Percentiles rank a stretch among this genome's conserved stretches.
Evolutionary conservation across 2,329 filamentous ascomycete species (phyloP).

Genomic region (Cercospora brassicicola): DNA sequence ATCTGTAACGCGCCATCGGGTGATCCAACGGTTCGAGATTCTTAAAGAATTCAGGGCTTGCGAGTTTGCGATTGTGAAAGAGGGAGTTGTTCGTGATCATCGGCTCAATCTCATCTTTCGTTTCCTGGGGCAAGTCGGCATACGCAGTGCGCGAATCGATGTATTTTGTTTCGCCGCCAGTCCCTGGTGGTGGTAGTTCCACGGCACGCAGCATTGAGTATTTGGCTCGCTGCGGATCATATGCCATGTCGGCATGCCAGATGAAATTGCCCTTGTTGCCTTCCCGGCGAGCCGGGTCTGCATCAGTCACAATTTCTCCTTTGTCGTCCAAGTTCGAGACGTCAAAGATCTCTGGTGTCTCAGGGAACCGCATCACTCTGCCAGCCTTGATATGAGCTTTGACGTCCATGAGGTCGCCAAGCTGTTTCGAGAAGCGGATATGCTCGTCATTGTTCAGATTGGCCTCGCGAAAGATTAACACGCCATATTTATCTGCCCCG

Average conservation of each 20-base stretch:
- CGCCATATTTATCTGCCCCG: conserved; percentile 49
- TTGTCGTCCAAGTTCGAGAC: conserved; percentile 57
- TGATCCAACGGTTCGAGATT: conserved; percentile 46
- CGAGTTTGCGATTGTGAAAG: conserved; percentile 55
- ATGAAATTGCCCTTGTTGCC: conserved; percentile 42
- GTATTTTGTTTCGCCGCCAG: conserved; percentile 57
- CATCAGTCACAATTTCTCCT: conserved; percentile 44
- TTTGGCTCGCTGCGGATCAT: conserved; percentile 56
- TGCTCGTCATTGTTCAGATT: conserved; percentile 54
- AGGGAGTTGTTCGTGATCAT: conserved; percentile 48
- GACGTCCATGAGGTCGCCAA: conserved; percentile 60
- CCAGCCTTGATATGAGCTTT: conserved; percentile 51
- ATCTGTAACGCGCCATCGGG: conserved; percentile 48
- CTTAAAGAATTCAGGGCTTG: conserved; percentile 51
- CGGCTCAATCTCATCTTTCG: conserved; percentile 34
- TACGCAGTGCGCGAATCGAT: conserved; percentile 56
- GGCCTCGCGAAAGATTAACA: conserved; percentile 55
- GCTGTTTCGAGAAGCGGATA: conserved; percentile 51
- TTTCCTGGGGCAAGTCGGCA: conserved; percentile 45
- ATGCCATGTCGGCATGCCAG: conserved; percentile 58
- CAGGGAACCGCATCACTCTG: conserved; percentile 49
- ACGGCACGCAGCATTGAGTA: conserved; percentile 56
- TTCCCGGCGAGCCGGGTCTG: conserved; percentile 42
- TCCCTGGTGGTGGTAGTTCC: conserved; percentile 49
- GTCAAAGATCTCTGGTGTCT: conserved; percentile 57